Percentiles rank a stretch among this genome's conserved stretches.
These are phyloP conservation scores for Euptelea pleiosperma DNA, from an alignment of 164 flowering plant species.

Conservation along the genomic window DNA sequence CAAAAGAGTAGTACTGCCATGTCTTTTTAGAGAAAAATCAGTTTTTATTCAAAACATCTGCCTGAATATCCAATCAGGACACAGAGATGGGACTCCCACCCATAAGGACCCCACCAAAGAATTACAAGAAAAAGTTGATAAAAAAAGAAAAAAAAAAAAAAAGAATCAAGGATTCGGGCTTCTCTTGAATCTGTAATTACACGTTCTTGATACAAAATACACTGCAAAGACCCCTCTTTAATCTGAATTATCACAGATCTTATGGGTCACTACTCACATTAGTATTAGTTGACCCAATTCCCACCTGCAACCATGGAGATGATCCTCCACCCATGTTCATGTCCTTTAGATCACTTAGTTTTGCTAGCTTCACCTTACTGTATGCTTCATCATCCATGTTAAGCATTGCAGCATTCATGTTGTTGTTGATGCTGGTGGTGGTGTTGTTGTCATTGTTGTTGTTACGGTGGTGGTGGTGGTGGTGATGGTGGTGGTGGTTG, in stretches of 20 bases:
- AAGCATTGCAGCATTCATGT: slow-evolving; percentile 6
- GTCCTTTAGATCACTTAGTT: slow-evolving; percentile 77
- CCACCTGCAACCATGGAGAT: slow-evolving; percentile 87
- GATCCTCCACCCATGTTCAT: slow-evolving; percentile 45
- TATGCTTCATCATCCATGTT: slow-evolving; percentile 60
- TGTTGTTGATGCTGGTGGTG: slow-evolving; percentile 2
- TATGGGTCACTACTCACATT: slow-evolving; percentile 36
- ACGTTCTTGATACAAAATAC: slow-evolving; percentile 15
- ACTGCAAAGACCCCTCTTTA: background rate
- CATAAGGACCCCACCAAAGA: slow-evolving; percentile 10
- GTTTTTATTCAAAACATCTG: slow-evolving; percentile 16
- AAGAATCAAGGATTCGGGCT: slow-evolving; percentile 3
- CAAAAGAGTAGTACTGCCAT: background rate
- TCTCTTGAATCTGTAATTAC: slow-evolving; percentile 21
- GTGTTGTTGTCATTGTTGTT: slow-evolving; percentile 7
- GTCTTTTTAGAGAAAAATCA: background rate
- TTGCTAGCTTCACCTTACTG: slow-evolving; percentile 70
- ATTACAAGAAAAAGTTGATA: slow-evolving; percentile 11
- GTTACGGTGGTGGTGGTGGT: slow-evolving; percentile 5
- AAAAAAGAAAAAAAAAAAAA: slow-evolving; percentile 1
- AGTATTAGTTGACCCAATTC: slow-evolving; percentile 70
- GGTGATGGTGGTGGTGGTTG: background rate
- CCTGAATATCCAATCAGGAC: slow-evolving; percentile 16
- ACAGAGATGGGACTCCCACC: slow-evolving; percentile 5
- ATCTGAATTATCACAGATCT: slow-evolving; percentile 1